phyloP scores from a whole-genome alignment of 768 basidiomycete species.

The Chiua virens region DNA sequence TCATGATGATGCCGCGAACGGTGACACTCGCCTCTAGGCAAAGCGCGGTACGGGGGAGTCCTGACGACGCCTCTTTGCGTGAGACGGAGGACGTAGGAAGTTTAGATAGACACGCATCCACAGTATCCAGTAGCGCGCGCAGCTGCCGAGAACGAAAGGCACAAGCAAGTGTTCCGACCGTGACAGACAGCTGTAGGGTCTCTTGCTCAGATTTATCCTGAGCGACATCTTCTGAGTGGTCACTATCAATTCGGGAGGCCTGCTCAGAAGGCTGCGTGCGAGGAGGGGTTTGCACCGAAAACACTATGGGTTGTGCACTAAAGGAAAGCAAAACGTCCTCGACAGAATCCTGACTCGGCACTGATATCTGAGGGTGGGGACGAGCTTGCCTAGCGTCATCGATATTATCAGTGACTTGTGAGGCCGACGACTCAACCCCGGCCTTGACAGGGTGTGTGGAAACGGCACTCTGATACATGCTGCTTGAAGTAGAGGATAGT shows the following conservation, averaged over 20 bases:
- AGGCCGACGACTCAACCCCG: not conserved
- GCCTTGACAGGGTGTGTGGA: slow-evolving; percentile 31
- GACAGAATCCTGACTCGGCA: slow-evolving; percentile 8
- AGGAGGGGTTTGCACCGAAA: slow-evolving; percentile 53
- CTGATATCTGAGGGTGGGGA: slow-evolving; percentile 4
- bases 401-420: not conserved
- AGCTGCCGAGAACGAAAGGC: slow-evolving; percentile 59
- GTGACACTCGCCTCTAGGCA: slow-evolving; percentile 35
- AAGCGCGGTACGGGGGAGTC: slow-evolving; percentile 23
- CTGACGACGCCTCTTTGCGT: slow-evolving; percentile 11
- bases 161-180: slow-evolving; percentile 53
- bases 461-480: slow-evolving; percentile 78
- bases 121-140: slow-evolving; percentile 44
- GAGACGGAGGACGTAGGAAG: slow-evolving; percentile 16
- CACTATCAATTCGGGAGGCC: not conserved
- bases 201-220: slow-evolving; percentile 24
- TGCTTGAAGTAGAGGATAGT: slow-evolving; percentile 54
- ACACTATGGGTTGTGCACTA: slow-evolving; percentile 57
- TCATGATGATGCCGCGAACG: slow-evolving; percentile 47
- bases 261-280: slow-evolving; percentile 13
- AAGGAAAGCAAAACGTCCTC: slow-evolving; percentile 60
- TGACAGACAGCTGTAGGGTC: slow-evolving; percentile 40
- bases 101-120: slow-evolving; percentile 33
- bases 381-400: slow-evolving; percentile 1
- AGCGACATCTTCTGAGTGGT: slow-evolving; percentile 9